phyloP scores from a whole-genome alignment of 2,329 filamentous ascomycete genomes.

The Sporothrix humicola region DNA sequence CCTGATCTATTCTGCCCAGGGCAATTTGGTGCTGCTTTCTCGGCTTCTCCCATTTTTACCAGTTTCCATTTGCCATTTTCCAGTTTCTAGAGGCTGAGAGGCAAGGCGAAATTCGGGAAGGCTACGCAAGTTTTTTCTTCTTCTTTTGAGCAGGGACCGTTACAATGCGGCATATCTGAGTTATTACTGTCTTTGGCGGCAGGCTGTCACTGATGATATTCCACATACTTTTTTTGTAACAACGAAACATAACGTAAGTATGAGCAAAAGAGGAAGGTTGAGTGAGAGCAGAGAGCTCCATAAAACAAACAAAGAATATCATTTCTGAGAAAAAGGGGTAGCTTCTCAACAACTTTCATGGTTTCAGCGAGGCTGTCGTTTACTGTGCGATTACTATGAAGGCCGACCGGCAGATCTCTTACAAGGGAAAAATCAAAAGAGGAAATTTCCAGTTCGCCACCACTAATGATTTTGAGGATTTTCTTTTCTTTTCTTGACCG shows the following conservation, averaged over 20 bases:
- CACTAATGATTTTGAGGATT: background rate
- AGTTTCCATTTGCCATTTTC: background rate
- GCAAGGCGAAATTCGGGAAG: background rate
- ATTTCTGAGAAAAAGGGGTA: background rate
- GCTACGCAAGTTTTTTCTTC: background rate
- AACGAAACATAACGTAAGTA: background rate
- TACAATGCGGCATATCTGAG: background rate
- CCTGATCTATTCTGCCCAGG: background rate
- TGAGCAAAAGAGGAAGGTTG: background rate
- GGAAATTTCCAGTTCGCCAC: background rate
- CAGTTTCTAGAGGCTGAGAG: no score
- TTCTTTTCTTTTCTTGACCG: background rate
- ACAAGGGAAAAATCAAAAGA: background rate
- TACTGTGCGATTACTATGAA: background rate
- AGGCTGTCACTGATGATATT: background rate
- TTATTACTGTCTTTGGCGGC: background rate
- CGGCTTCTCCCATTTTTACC: background rate
- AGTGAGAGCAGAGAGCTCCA: background rate
- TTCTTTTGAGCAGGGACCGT: no score
- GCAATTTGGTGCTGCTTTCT: conserved; percentile 1
- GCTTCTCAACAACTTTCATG: background rate
- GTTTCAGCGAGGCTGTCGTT: background rate
- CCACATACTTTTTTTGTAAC: background rate
- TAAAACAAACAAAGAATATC: background rate
- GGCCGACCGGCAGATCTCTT: background rate